phyloP scores from a whole-genome alignment of 768 basidiomycete genomes.

The Termitomyces sp. region DNA sequence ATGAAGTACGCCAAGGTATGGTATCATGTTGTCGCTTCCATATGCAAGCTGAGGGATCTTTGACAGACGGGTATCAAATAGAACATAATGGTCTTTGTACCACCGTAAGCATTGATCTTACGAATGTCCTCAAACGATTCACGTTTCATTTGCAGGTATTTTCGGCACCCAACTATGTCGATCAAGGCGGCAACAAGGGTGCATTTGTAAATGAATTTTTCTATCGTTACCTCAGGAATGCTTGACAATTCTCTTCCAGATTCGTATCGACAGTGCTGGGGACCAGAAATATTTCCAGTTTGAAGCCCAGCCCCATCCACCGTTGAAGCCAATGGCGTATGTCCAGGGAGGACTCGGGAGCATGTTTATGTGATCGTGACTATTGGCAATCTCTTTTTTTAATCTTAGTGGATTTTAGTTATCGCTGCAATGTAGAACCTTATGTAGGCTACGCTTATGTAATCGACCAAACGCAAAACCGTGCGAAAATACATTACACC shows the following conservation, averaged over 20 bases:
- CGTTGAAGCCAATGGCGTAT: slow-evolving; percentile 92
- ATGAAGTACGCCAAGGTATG: slow-evolving; percentile 91
- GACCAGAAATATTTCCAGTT: slow-evolving; percentile 73
- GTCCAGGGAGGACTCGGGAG: slow-evolving; percentile 58
- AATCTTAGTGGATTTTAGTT: neutral
- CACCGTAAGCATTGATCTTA: slow-evolving; percentile 48
- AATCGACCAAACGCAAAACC: neutral
- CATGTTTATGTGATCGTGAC: slow-evolving; percentile 52
- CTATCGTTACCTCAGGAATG: neutral
- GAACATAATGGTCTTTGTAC: slow-evolving; percentile 95
- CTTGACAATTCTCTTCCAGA: slow-evolving; percentile 34
- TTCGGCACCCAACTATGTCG: slow-evolving; percentile 93
- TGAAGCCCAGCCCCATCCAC: slow-evolving; percentile 82
- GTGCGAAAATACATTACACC: neutral
- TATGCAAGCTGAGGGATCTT: slow-evolving; percentile 1
- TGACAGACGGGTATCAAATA: slow-evolving; percentile 82
- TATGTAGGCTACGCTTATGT: neutral
- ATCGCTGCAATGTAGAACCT: neutral
- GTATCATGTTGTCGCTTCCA: neutral
- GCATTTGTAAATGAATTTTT: slow-evolving; percentile 62
- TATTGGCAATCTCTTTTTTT: neutral
- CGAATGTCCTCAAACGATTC: slow-evolving; percentile 7
- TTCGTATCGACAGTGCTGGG: slow-evolving; percentile 78
- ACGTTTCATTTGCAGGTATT: slow-evolving; percentile 53
- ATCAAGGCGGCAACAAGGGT: slow-evolving; percentile 88